Percentiles rank a stretch among this genome's conserved stretches.
Evolutionary conservation across 2,329 filamentous ascomycete species (phyloP).

Genomic region (Coniochaeta sp.): DNA sequence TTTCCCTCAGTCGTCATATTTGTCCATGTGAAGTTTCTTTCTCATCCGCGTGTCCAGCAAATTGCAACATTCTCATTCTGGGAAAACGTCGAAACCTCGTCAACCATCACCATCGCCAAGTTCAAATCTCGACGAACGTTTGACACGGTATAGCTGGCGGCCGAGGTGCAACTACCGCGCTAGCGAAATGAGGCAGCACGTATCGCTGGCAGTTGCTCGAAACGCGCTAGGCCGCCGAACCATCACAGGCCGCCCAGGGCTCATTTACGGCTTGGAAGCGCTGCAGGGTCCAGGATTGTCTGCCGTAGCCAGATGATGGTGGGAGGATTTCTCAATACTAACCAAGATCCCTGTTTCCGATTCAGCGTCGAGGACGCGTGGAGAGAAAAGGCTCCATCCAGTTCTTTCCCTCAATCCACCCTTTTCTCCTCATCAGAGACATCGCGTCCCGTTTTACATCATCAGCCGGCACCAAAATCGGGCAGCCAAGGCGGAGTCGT

Average conservation of each 20-base stretch:
- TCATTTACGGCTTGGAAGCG: neutral
- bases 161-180: neutral
- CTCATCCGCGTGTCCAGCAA: too few relatives aligned
- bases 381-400: neutral
- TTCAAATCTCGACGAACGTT: too few relatives aligned
- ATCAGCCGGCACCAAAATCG: neutral
- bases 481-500: neutral
- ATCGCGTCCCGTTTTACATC: neutral
- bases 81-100: too few relatives aligned
- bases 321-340: too few relatives aligned
- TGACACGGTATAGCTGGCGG: neutral
- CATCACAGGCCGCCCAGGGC: neutral
- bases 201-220: neutral
- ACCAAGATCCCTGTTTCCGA: neutral
- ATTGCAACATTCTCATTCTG: too few relatives aligned
- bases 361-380: neutral
- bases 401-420: too few relatives aligned
- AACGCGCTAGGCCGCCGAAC: neutral
- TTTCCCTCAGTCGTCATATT: too few relatives aligned
- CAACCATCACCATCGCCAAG: too few relatives aligned
- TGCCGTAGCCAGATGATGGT: too few relatives aligned
- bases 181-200: neutral
- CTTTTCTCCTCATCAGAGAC: too few relatives aligned
- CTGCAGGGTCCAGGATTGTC: neutral
- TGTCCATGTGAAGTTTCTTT: too few relatives aligned